Base-by-base conservation (phyloP, 345 rosid genomes). In the Balakata baccata region DNA sequence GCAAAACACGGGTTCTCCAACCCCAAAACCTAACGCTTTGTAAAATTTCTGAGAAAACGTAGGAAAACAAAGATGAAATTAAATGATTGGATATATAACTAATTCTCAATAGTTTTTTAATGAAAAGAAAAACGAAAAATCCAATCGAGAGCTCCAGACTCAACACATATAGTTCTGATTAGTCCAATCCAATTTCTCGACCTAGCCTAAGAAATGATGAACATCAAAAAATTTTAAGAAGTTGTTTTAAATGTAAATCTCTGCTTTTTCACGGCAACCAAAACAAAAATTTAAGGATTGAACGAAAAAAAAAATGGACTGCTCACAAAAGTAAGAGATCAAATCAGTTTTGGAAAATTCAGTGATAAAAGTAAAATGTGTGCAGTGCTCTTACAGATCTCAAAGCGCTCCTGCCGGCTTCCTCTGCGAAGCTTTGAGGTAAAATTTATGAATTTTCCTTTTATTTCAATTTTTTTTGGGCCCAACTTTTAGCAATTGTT, bases 361-460 rank as follows among this genome's bases (percentile, higher is more conserved):
- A 23, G 18, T 22, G 18, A 47, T 45, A 7, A n/a, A 25, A 49
- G 10, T 46, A 25, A 64, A 74, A 58, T 3, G 77, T 7, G 50
- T 16, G 1, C 5, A 59, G 66, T 46, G 63, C 47, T 50, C 76
- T 72, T 75, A 78, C 87, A 84, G 83, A 85, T 85, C 83, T 82
- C 52, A 73, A 74, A 8, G 14, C 58, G 71, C 76, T 78, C 85
- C 84, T 77, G 82, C 88, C 82, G 78, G 82, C 76, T 4, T 34
- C 23, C 72, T 74, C 68, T 53, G 78, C 45, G 46, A 60, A 64
- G 38, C 69, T 66, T 18, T 3, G 77, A 13, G 77, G 62, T 54
- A 64, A 72, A 65, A 37, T 38, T 52, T 14, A 3, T 16, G 39
- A 56, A 52, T 38, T 50, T 74, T 34, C 34, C 13, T 29, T 29